These are phyloP conservation scores for Megacollybia marginata DNA, from an alignment of 768 basidiomycete species.

Conservation along the genomic window DNA sequence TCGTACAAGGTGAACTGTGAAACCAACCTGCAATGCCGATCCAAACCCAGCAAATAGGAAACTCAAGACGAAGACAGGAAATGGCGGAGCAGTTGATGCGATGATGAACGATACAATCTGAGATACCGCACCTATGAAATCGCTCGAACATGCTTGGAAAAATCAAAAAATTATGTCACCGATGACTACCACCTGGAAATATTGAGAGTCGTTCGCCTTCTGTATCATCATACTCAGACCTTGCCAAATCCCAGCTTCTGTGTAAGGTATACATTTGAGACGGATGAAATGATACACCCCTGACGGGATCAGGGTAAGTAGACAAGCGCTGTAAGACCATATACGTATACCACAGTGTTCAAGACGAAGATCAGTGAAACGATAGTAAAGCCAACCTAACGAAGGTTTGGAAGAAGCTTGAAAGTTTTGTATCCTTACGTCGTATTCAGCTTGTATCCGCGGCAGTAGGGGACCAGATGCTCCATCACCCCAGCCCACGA, in stretches of 20 bases:
- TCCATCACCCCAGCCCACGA: constrained; percentile 30
- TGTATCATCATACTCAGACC: constrained; percentile 1
- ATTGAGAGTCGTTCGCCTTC: not conserved
- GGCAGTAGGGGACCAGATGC: constrained; percentile 19
- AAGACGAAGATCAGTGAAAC: constrained; percentile 26
- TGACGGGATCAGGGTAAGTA: not conserved
- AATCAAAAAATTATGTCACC: not conserved
- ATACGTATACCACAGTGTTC: not conserved
- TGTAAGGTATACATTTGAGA: constrained; percentile 9
- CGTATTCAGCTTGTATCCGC: constrained; percentile 17
- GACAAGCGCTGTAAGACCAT: not conserved
- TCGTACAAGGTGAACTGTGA: not conserved
- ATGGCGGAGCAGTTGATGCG: constrained; percentile 41
- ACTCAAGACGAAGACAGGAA: constrained; percentile 39
- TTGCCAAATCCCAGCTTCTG: constrained; percentile 8
- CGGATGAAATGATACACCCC: constrained; percentile 8
- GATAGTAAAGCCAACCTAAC: constrained; percentile 34
- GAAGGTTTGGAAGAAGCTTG: not conserved
- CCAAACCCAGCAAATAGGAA: constrained; percentile 45
- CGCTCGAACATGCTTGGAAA: not conserved
- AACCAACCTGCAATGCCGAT: constrained; percentile 32
- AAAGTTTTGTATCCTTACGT: constrained; percentile 9
- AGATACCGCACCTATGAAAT: constrained; percentile 27
- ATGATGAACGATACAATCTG: constrained; percentile 39
- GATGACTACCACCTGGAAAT: not conserved